Evolutionary conservation across 805 yeast genomes (phyloP).

Genomic region (Hagleromyces aurorensis): DNA sequence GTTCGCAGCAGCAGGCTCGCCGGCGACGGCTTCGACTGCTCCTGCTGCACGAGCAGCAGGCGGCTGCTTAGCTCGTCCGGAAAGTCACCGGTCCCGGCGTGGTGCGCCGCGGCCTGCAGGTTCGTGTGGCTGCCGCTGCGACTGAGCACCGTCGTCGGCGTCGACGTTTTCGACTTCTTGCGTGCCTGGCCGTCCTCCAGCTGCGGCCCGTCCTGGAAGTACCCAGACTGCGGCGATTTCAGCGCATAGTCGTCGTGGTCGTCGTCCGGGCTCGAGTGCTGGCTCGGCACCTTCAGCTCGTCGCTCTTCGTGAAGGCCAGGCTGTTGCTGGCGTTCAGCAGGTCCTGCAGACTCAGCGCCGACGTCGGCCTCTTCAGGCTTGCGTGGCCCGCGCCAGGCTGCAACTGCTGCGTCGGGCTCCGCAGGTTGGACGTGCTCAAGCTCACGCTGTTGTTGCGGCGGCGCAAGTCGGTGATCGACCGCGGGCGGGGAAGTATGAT

Average conservation of each 20-base stretch:
- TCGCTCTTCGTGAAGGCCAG: constrained; percentile 7
- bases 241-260: constrained; percentile 8
- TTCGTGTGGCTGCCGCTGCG: constrained; percentile 21
- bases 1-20: too few relatives aligned
- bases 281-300: constrained; percentile 9
- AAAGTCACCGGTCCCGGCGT: constrained; percentile 5
- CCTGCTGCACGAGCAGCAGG: constrained; percentile 19
- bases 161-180: constrained; percentile 24
- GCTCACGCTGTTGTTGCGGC: constrained; percentile 3
- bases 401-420: constrained; percentile 1
- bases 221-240: constrained; percentile 10
- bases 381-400: constrained; percentile 1
- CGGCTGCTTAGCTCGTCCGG: constrained; percentile 14
- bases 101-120: constrained; percentile 6
- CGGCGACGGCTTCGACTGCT: constrained; percentile 13
- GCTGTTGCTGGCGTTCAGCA: constrained; percentile 9
- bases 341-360: constrained; percentile 17
- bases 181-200: constrained; percentile 17
- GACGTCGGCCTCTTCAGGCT: constrained; percentile 20
- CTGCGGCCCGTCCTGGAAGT: constrained; percentile 11
- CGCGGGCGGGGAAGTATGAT: constrained; percentile 18
- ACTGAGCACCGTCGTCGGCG: constrained; percentile 21
- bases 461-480: constrained; percentile 19
- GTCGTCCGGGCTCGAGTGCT: constrained; percentile 10
- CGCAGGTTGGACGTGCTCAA: constrained; percentile 2